Base-by-base conservation (phyloP, 2,329 filamentous ascomycete species). In the Cytospora mali region DNA sequence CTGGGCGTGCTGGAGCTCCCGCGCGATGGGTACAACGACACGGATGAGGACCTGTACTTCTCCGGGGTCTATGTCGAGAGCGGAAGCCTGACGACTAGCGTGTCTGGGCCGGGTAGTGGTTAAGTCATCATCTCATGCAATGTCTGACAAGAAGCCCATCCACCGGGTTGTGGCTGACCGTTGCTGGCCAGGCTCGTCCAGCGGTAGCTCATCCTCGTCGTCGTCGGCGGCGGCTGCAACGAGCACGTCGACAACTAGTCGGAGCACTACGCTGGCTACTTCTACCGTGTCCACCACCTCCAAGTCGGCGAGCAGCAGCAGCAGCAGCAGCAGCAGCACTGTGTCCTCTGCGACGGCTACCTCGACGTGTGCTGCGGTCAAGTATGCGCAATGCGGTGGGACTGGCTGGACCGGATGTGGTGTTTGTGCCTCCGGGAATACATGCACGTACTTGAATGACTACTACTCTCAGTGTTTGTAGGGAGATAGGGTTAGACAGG, bases 31-130 rank as follows among this genome's bases (percentile, higher is more conserved):
- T 82, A 83, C 54, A 73, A 80, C 52, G 82, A 85, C 46, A 72
- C 71, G 4, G 76, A 73, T 42, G 88, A 91, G 77, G 88, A 91
- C 70, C 87, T 88, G 78, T 90, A 85, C 73, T 91, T 90, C 76
- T 88, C 84, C 4, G 88, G 89, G 10, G 85, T 90, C 4, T 92
- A 90, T 69, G 80, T 91, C 55, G 89, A 92, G 80, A 80, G 77
- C 53, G 86, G 84, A 21, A 58, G 35, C 55, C n/a, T 62, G 49
- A 62, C 35, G 64, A 69, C 62, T 23, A 29, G 58, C 14, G 59
- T 64, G 13, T 52, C 57, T n/a, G 62, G 62, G 21, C 59, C 62
- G 4, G 53, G 18, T 42, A 21, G 62, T 61, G 25, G 48, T 56
- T n/a, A 9, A 13, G n/a, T 13, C 18, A 11, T 5, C 18, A 6